Base-by-base conservation (phyloP, 768 basidiomycete genomes). In the Panellus pusillus region DNA sequence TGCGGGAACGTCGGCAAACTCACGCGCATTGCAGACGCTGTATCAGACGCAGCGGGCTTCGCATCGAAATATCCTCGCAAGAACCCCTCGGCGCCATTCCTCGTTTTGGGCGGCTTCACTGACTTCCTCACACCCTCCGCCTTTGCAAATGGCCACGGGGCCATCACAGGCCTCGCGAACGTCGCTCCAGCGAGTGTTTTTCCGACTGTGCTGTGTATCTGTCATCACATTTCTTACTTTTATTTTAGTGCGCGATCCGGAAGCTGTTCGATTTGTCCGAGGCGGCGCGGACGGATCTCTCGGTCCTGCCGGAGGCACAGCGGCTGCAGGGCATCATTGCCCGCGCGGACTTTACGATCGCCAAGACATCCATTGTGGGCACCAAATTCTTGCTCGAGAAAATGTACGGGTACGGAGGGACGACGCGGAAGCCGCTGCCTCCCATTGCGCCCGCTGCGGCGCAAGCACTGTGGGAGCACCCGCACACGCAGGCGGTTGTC, bases 1-100 rank as follows among this genome's bases (percentile, higher is more conserved):
- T 96, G 94, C 64, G 93, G 90, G 27, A 91, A 89, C 64, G 91
- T 97, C 57, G 94, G 93, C 44, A 95, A 95, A 71, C 78, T 95
- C 61, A 90, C 91, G 27, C 81, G 93, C 61, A 88, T 95, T 59
- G 84, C 86, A 44, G 85, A 86, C 40, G 73, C 77, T 9, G 81
- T 90, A 7, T 79, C 87, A 13, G 72, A 73, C 31, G 67, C 80
- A 7, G 67, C 73, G 5, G 32, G 32, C 32, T 93, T 93, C 70
- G 58, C 70, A 15, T 66, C 76, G 27, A 64, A 71, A 31, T 74
- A 86, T 70, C 90, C 92, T 40, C 86, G 91, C 66, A 86, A 82
- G 72, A 81, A 83, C 64, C 64, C 74, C 18, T 70, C 77, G 27
- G 80, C 82, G 0, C 85, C 86, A 15, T 96, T 97, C 77, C 72